A percentile compares a stretch with the other conserved stretches of the same genome.
These are phyloP conservation scores for Aspergillus bridgeri DNA, from an alignment of 495 filamentous ascomycete species.

Conservation along the genomic window DNA sequence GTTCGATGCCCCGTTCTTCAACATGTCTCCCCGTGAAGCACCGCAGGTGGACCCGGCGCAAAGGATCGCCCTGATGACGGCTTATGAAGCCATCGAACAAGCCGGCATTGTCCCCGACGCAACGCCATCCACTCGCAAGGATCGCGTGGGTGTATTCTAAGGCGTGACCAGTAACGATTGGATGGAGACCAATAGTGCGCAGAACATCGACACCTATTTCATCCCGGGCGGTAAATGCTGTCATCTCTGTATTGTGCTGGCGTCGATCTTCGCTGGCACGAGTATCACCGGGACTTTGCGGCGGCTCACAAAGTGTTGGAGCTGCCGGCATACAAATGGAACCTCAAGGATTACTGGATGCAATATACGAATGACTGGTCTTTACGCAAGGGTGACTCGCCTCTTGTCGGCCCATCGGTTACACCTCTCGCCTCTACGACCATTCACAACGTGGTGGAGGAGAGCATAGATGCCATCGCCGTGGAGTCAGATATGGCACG, in stretches of 20 bases:
- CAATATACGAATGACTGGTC: slow-evolving; percentile 3
- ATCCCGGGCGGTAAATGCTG: slow-evolving; percentile 77
- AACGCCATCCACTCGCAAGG: slow-evolving; percentile 73
- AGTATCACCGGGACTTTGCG: slow-evolving; percentile 71
- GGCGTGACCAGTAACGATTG: slow-evolving; percentile 89
- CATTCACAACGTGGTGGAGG: slow-evolving; percentile 50
- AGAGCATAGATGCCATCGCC: slow-evolving; percentile 54
- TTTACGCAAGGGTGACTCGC: slow-evolving; percentile 15
- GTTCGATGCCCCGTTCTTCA: slow-evolving; percentile 89
- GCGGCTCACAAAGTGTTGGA: slow-evolving; percentile 27
- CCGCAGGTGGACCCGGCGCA: slow-evolving; percentile 84
- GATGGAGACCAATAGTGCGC: slow-evolving; percentile 80
- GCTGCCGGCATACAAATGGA: slow-evolving; percentile 7
- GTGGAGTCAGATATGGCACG: slow-evolving; percentile 65
- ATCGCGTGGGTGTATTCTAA: slow-evolving; percentile 86
- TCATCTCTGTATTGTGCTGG: slow-evolving; percentile 61
- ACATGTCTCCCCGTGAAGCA: slow-evolving; percentile 91
- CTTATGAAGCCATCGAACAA: slow-evolving; percentile 89
- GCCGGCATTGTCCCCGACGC: slow-evolving; percentile 84
- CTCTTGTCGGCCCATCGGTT: slow-evolving; percentile 30
- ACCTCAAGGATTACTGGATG: slow-evolving; percentile 9
- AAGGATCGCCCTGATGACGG: slow-evolving; percentile 73
- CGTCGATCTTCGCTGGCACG: slow-evolving; percentile 69
- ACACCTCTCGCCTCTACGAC: slow-evolving; percentile 39
- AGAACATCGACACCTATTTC: slow-evolving; percentile 89